A percentile compares a stretch with the other conserved stretches of the same genome.
Conservation (phyloP, 176 grass and related monocot genomes). For the Carex littledalei region DNA sequence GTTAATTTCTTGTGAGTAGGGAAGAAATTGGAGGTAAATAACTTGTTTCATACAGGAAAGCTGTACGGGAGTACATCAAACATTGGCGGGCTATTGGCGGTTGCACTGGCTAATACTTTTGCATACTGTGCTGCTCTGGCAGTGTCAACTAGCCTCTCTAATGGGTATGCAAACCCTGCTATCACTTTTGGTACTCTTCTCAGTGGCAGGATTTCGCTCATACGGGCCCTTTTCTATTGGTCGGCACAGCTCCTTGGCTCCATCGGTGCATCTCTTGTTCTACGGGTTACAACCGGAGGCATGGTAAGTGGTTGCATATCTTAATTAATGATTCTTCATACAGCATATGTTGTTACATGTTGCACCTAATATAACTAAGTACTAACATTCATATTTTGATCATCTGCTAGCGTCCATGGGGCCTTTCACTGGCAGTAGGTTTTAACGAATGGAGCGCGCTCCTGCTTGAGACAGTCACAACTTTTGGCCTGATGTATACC, state of each 20-base stretch:
- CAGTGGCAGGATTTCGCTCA: slow-evolving; percentile 61
- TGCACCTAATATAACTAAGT: background rate
- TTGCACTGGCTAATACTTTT: slow-evolving; percentile 67
- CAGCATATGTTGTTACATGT: background rate
- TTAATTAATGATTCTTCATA: background rate
- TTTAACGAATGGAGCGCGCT: slow-evolving; percentile 59
- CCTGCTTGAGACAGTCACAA: slow-evolving; percentile 66
- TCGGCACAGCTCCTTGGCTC: slow-evolving; percentile 75
- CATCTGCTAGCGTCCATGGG: slow-evolving; percentile 49
- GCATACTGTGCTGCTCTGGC: slow-evolving; percentile 53
- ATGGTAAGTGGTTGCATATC: slow-evolving; percentile 31
- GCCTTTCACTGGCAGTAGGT: slow-evolving; percentile 40
- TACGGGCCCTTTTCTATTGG: slow-evolving; percentile 63
- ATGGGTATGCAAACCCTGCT: slow-evolving; percentile 72
- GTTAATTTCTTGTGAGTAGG: background rate
- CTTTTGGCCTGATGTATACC: slow-evolving; percentile 71
- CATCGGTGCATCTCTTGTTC: slow-evolving; percentile 47
- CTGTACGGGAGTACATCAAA: slow-evolving; percentile 53
- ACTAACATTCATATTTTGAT: background rate
- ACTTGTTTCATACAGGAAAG: slow-evolving; percentile 42
- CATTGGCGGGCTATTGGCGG: slow-evolving; percentile 43
- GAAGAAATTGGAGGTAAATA: background rate
- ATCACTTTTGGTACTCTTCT: slow-evolving; percentile 82
- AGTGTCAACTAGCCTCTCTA: slow-evolving; percentile 33
- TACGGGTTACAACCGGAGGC: slow-evolving; percentile 53